Evolutionary conservation across 176 grass and related monocot genomes (phyloP), one percentile per base, ranked within the genome.

Genomic region (Triticum timopheevii): DNA sequence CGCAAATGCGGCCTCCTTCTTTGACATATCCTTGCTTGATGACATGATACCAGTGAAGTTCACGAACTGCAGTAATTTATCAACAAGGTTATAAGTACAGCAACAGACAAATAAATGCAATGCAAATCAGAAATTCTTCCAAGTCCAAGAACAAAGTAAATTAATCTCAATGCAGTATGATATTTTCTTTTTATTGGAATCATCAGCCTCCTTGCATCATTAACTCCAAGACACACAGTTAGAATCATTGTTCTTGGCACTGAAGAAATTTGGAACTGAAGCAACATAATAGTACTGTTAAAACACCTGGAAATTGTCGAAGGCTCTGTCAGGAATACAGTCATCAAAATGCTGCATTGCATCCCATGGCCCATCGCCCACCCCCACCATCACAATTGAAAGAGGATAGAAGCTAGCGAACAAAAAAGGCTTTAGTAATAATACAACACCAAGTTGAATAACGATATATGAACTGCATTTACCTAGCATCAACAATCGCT

Each of bases 251-350:
- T 22, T 76, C 36, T 76, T 84, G 27, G 23, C 76, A 66, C 25
- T 1, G 38, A 77, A 65, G 47, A n/a, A 65, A 2, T 74, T 34
- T 42, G 31, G 10, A 73, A 83, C 49, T 65, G 66, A 71, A 78
- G 31, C 7, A 58, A 22, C 33, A 85, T 62, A 61, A 70, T 73
- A 45, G 19, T 61, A 42, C 20, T 80, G 23, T 54, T 78, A 77
- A 84, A 59, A 82, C 78, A 98, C 96, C 96, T 98, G 96, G 78
- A 98, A 98, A 88, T 98, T 98, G 84, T 98, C 96, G 87, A 98
- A 98, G 56, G 88, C 82, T 80, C 93, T 91, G 68, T 98, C 83
- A 88, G 96, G 96, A 85, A 98, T 96, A 81, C 90, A 93, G 67
- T 98, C 96, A 89, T 98, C 96, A 87, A 98, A 98, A 77, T 94